Base-by-base conservation (phyloP, 495 filamentous ascomycete species). In the Parachaetomium inaequale region DNA sequence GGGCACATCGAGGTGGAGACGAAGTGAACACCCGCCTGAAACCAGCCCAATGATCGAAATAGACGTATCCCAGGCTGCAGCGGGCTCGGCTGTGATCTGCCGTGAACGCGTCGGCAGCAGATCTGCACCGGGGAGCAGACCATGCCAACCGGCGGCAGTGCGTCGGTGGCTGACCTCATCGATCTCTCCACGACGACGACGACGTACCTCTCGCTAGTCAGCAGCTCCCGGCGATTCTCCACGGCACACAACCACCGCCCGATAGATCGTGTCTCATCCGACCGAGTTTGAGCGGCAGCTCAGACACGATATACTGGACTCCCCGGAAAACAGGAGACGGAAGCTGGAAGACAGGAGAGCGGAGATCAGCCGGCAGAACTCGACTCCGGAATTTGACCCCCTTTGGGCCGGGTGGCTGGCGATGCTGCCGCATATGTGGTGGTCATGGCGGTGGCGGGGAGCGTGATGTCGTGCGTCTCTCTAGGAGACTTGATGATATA, bases 41-140 rank as follows among this genome's bases (percentile, higher is more conserved):
- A 25, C 50, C 59, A 32, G 26, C 36, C 49, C 50, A 45, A 55
- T 61, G 38, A 45, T 36, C 4, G 49, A 17, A 25, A 36, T 19
- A 3, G 59, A 36, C 40, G 49, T 60, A 34, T 60, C 26, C 47
- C 21, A 29, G 49, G 36, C 47, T 60, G 58, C 58, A 42, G 34
- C 4, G 47, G 15, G 47, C 58, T n/a, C 47, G 34, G 58, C 58
- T 43, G 58, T 21, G 58, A 32, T 34, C 59, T 55, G 49, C 49
- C 50, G 26, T 29, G 50, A 26, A 11, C 6, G 25, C 28, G 31
- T 51, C 55, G 31, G 31, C 32, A 40, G 21, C 11, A 21, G 49
- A 54, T 54, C 36, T 46, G 57, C 58, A 26, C 49, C 38, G 26
- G 50, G 49, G 38, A 45, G 31, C 21, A 19, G 17, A n/a, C 17